Evolutionary conservation across 345 rosid species (phyloP), one percentile per base, ranked within the genome.

Genomic region (Limnanthes douglasii): DNA sequence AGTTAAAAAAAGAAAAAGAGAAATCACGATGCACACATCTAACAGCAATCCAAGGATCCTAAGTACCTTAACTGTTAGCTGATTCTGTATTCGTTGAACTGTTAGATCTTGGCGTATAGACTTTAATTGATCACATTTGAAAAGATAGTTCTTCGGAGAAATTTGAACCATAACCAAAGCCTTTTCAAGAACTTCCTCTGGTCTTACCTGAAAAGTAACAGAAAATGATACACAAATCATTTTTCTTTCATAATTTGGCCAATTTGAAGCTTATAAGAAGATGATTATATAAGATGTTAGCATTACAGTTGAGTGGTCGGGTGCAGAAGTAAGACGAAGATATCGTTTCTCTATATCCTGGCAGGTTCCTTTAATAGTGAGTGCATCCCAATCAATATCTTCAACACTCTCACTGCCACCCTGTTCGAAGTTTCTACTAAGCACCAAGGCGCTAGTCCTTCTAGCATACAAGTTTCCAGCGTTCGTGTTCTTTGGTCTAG

Each of bases 91-190:
- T 37, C 94, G 54, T 57, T 92, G 99, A 18, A 92, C 99, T 4
- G 94, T 92, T 48, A 92, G 67, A 58, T 92, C 99, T 54, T 92
- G 99, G 29, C 99, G 99, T 52, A 92, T 92, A 38, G 99, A 92
- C 50, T 92, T 92, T 66, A 92, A 63, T 47, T 92, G 94, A 59
- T 92, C 99, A 55, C 99, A 92, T 65, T 85, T 92, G 34, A 61
- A 75, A 31, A 85, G 93, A 58, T 92, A 92, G 56, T 81, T 92
- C 69, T 85, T 92, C 45, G 65, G 86, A 46, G 94, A 78, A 60
- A 51, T 69, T 41, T 73, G 80, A 50, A 92, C 78, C 96, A 85
- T 73, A 36, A 57, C 37, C 48, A 92, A 61, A 63, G 99, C 93
- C 34, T 71, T 81, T 60, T 78, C 99, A 34, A 92, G 70, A 40